Evolutionary conservation across 805 yeast genomes (phyloP).

Genomic region (Starmerella riodocensis): DNA sequence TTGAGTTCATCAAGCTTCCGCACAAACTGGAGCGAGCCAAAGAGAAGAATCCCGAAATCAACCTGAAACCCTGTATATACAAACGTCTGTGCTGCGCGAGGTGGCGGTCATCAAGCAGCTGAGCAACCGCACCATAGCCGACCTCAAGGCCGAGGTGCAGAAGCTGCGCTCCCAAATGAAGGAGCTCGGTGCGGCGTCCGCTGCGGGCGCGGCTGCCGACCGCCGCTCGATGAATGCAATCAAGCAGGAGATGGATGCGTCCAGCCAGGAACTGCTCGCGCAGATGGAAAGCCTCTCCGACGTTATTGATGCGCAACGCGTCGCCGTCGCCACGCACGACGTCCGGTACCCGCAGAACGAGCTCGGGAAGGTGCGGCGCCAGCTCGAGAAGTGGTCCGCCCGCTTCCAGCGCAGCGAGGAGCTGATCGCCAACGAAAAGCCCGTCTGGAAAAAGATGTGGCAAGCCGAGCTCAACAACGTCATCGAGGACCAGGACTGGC

Average conservation of each 20-base stretch:
- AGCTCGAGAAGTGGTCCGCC: conserved; percentile 44
- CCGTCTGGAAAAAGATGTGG: conserved; percentile 85
- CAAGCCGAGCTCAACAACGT: conserved; percentile 79
- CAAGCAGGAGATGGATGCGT: conserved; percentile 56
- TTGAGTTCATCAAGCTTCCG: not conserved
- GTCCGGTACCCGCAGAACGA: conserved; percentile 69
- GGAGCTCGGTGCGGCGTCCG: conserved; percentile 34
- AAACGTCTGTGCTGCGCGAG: conserved; percentile 38
- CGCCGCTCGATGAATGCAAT: conserved; percentile 61
- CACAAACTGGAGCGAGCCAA: no score
- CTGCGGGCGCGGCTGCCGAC: conserved; percentile 21
- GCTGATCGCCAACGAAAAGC: conserved; percentile 57
- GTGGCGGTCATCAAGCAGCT: conserved; percentile 46
- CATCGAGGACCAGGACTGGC: conserved; percentile 86
- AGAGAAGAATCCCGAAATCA: no score
- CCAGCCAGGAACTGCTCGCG: conserved; percentile 60
- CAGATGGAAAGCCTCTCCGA: conserved; percentile 87
- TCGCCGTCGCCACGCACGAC: conserved; percentile 86
- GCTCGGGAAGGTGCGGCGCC: conserved; percentile 49
- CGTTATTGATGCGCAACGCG: conserved; percentile 70
- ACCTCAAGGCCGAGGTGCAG: conserved; percentile 33
- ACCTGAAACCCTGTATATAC: conserved; percentile 5
- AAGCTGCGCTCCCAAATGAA: conserved; percentile 35
- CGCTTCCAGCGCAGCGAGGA: conserved; percentile 42
- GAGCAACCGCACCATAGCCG: conserved; percentile 34